Evolutionary conservation across 2,329 filamentous ascomycete species (phyloP), one percentile per base, ranked within the genome.

Genomic region (Aschersonia sp.): DNA sequence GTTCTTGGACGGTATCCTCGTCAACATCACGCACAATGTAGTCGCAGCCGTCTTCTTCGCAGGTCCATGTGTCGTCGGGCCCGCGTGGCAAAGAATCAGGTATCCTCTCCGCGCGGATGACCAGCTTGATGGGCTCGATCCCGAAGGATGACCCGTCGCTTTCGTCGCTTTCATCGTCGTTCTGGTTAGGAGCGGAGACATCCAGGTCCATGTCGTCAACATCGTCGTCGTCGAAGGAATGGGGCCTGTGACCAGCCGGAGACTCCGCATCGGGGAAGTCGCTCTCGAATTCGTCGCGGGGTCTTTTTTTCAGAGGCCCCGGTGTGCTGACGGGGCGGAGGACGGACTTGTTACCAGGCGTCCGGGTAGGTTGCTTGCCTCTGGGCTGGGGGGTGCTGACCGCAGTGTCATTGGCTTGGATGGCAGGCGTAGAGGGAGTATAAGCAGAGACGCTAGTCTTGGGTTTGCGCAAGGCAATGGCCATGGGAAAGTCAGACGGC

Each of bases 21-120:
- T 78, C 73, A n/a, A 77, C 78, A 2, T 71, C 72, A 51, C 80
- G 79, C 9, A 86, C 77, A 41, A 80, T 70, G 54, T 79, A 79
- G 39, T 65, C 65, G 56, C 83, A 87, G 30, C 73, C 79, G 9
- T 78, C 75, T 51, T 82, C 71, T 5, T 73, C 72, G 56, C 83
- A 87, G 1, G 66, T 67, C 82, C 83, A 87, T 0, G 78, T 78
- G 47, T 81, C 75, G 50, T 78, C 70, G 0, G 78, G 75, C 0
- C 76, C 79, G 35, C 70, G 67, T 0, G 76, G 69, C 4, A 60
- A 62, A 6, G 66, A 63, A 4, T 71, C 69, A 0, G 73, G 75
- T 9, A 76, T 55, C 44, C 62, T 68, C 47, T 78, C 72, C 5
- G 72, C 66, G 30, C 67, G 67, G 8, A 77, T 63, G 10, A 73